Conservation (phyloP, 1,284 basidiomycete species). For the Cutaneotrichosporon arboriforme region DNA sequence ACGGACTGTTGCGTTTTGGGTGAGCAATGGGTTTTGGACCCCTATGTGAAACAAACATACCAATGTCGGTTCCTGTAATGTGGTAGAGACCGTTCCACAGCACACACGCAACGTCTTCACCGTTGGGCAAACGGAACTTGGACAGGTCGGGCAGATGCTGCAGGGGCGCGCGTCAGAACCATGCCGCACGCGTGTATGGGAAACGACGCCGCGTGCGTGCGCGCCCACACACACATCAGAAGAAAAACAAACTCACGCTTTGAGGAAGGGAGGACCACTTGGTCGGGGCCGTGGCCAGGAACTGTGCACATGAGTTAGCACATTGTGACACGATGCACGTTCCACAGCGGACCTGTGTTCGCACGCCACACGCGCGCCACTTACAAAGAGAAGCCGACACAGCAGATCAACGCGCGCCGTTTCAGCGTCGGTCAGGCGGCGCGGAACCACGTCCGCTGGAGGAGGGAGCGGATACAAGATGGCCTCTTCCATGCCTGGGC, state of each 20-base stretch:
- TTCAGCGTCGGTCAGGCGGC: constrained; percentile 30
- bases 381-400: constrained; percentile 44
- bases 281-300: constrained; percentile 67
- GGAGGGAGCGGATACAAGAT: constrained; percentile 22
- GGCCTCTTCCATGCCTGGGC: constrained; percentile 20
- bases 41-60: constrained; percentile 32
- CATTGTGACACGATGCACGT: not conserved
- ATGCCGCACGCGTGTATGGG: not conserved
- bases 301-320: constrained; percentile 45
- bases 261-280: constrained; percentile 35
- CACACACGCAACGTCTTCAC: constrained; percentile 82
- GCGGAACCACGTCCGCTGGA: constrained; percentile 20
- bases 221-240: not conserved
- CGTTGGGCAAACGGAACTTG: constrained; percentile 72
- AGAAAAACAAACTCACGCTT: constrained; percentile 11
- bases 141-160: constrained; percentile 62
- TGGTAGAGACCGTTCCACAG: constrained; percentile 84
- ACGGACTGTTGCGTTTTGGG: constrained; percentile 53
- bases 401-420: constrained; percentile 35
- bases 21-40: too few relatives aligned
- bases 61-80: constrained; percentile 72
- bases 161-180: constrained; percentile 22
- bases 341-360: too few relatives aligned
- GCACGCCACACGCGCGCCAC: too few relatives aligned
- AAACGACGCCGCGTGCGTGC: constrained; percentile 5